Conservation (phyloP, 768 basidiomycete genomes). For the Russula griseocarnosa region DNA sequence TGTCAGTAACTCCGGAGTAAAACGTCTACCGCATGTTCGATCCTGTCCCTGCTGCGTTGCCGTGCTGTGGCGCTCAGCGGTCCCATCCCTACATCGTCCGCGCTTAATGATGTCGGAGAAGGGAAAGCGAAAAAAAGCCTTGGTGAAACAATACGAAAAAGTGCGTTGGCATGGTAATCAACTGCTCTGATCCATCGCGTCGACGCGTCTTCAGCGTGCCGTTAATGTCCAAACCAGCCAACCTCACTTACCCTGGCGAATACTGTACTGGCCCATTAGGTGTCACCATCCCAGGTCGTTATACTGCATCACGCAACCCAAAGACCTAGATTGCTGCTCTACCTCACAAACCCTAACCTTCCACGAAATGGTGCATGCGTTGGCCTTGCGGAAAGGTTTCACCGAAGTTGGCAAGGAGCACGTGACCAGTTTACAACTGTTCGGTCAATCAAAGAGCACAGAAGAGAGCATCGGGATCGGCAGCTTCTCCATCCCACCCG, state of each 20-base stretch:
- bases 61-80: too few relatives aligned
- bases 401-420: not conserved
- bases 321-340: too few relatives aligned
- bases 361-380: not conserved
- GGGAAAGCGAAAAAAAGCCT: not conserved
- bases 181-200: too few relatives aligned
- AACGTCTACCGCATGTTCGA: constrained; percentile 5
- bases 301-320: too few relatives aligned
- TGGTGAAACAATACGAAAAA: not conserved
- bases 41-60: not conserved
- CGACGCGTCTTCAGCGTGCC: too few relatives aligned
- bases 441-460: not conserved
- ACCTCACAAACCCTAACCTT: too few relatives aligned
- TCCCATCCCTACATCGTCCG: constrained; percentile 3
- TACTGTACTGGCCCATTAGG: too few relatives aligned
- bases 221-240: too few relatives aligned
- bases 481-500: not conserved
- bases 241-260: too few relatives aligned
- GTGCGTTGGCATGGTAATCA: too few relatives aligned
- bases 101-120: not conserved
- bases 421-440: not conserved
- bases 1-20: too few relatives aligned
- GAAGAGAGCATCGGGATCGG: not conserved
- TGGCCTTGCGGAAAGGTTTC: not conserved
- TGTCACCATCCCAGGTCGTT: too few relatives aligned